Conservation (phyloP, 2,329 filamentous ascomycete species). For the Aspergillus texensis region DNA sequence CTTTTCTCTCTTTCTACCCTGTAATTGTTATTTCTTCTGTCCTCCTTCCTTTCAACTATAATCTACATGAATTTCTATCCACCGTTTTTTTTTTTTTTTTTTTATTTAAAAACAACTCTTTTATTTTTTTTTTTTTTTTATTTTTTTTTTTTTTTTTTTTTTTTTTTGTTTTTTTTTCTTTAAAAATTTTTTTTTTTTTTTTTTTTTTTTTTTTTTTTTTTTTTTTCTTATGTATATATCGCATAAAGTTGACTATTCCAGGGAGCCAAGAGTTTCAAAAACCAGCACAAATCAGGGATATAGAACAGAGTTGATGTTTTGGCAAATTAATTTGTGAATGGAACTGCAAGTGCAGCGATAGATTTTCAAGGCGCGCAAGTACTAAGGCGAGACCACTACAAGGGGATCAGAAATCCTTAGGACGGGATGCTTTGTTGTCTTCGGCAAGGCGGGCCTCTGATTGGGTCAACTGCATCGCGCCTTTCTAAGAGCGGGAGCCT, state of each 20-base stretch:
- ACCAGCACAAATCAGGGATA: background rate
- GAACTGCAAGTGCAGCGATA: background rate
- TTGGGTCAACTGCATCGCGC: constrained; percentile 36
- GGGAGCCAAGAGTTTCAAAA: background rate
- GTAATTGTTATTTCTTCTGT: too few species aligned
- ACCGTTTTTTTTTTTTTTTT: too few species aligned
- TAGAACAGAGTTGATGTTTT: background rate
- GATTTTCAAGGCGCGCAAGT: background rate
- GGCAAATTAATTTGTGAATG: background rate
- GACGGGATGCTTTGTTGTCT: constrained; percentile 14
- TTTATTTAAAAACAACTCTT: too few species aligned
- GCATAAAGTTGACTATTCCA: background rate
- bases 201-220: too few species aligned
- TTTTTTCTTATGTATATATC: background rate
- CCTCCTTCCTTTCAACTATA: too few species aligned
- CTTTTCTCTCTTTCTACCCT: too few species aligned
- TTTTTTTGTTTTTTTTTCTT: too few species aligned
- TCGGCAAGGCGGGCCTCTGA: constrained; percentile 39
- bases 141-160: too few species aligned
- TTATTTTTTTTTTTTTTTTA: too few species aligned
- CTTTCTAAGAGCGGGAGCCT: constrained; percentile 41
- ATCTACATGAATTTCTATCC: too few species aligned
- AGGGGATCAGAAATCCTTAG: background rate
- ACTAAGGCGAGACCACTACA: background rate
- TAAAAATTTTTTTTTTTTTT: too few species aligned